Conservation (phyloP, 1,284 basidiomycete species). For the Veloporphyrellus conicus region DNA sequence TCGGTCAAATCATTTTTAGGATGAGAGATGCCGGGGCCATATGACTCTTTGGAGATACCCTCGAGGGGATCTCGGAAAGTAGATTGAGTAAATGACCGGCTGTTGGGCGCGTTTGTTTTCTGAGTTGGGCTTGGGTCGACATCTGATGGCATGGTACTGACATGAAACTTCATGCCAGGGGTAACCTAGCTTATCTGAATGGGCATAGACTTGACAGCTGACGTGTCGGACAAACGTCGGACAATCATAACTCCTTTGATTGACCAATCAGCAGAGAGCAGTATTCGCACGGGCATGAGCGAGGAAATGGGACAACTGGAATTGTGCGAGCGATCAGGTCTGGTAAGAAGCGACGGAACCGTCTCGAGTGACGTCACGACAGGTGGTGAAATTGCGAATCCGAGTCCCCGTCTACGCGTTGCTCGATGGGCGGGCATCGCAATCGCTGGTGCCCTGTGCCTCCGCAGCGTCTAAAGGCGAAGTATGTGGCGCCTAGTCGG, state of each 20-base stretch:
- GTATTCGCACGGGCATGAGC: not conserved
- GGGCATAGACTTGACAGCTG: not conserved
- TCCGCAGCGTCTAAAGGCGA: too few species aligned
- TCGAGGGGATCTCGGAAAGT: slow-evolving; percentile 19
- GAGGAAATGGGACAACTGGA: not conserved
- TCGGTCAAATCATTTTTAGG: slow-evolving; percentile 14
- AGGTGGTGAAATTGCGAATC: not conserved
- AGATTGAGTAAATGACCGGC: slow-evolving; percentile 25
- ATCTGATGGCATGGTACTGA: slow-evolving; percentile 6
- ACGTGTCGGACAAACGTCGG: not conserved
- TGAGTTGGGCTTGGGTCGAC: slow-evolving; percentile 8
- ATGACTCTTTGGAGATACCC: slow-evolving; percentile 55
- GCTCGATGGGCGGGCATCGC: too few species aligned
- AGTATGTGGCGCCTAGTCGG: too few species aligned
- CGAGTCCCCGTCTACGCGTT: too few species aligned
- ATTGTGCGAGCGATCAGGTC: not conserved
- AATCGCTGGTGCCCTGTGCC: too few species aligned
- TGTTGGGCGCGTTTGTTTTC: slow-evolving; percentile 15
- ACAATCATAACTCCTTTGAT: not conserved
- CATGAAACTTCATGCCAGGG: not conserved
- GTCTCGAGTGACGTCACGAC: slow-evolving; percentile 14
- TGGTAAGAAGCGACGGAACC: not conserved
- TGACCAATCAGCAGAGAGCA: too few species aligned
- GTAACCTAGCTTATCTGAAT: not conserved
- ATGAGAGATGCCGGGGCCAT: slow-evolving; percentile 76